A percentile compares a stretch with the other conserved stretches of the same genome.
Evolutionary conservation across 306 rosid species (phyloP).

Genomic region (Hippophae rhamnoides): DNA sequence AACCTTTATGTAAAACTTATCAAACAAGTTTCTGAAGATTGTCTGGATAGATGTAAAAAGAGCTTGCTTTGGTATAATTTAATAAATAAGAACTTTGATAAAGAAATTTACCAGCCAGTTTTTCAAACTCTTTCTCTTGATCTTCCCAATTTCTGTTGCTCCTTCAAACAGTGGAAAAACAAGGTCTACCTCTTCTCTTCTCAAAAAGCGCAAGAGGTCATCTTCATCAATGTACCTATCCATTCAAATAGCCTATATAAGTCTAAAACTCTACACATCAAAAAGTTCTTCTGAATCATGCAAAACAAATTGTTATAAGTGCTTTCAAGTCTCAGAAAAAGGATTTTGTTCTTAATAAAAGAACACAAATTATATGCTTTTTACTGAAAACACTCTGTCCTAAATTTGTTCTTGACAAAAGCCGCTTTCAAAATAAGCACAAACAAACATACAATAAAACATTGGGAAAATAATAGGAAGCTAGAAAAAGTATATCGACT

Average conservation of each 20-base stretch:
- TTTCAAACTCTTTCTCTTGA: slow-evolving; percentile 64
- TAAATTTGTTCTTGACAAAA: too few relatives aligned
- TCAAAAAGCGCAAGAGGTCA: slow-evolving; percentile 68
- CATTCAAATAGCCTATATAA: neutral
- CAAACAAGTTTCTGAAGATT: neutral
- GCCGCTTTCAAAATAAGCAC: neutral
- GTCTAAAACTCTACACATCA: too few relatives aligned
- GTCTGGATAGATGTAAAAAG: neutral
- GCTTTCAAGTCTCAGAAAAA: too few relatives aligned
- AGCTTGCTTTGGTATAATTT: too few relatives aligned
- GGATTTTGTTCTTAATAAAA: too few relatives aligned
- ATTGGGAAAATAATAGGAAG: slow-evolving; percentile 1
- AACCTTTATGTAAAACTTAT: neutral
- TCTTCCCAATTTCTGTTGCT: slow-evolving; percentile 47
- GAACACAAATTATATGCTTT: too few relatives aligned
- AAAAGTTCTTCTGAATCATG: too few relatives aligned
- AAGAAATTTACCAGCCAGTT: slow-evolving; percentile 58
- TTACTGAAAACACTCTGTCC: too few relatives aligned
- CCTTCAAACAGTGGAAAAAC: slow-evolving; percentile 68
- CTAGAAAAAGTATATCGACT: slow-evolving; percentile 11
- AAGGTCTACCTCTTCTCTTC: slow-evolving; percentile 56
- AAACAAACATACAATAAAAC: neutral
- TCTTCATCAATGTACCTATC: slow-evolving; percentile 67
- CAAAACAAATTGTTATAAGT: too few relatives aligned
- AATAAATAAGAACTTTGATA: neutral